phyloP scores from a whole-genome alignment of 805 yeast genomes.

The Wickerhamiella qilinensis region DNA sequence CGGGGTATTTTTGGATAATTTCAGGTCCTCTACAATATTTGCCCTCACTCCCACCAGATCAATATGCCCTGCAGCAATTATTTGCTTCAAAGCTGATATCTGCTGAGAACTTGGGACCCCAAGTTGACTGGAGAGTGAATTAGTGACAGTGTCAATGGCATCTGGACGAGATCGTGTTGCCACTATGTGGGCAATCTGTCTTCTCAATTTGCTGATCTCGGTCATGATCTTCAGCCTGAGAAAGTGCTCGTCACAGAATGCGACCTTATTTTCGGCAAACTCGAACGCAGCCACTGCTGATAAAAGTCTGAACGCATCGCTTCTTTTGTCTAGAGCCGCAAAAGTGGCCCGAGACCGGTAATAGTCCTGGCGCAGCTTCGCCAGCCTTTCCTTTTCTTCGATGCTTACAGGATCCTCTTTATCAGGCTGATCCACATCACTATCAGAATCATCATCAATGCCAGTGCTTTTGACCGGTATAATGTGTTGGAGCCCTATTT shows the following conservation, averaged over 20 bases:
- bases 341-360: constrained; percentile 44
- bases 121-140: constrained; percentile 36
- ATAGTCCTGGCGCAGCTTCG: constrained; percentile 33
- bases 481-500: constrained; percentile 1
- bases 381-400: constrained; percentile 25
- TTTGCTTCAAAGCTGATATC: constrained; percentile 68
- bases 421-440: constrained; percentile 20
- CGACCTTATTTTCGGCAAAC: constrained; percentile 32
- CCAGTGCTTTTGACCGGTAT: background rate
- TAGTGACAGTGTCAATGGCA: constrained; percentile 27
- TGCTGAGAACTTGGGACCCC: constrained; percentile 56
- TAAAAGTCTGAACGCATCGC: constrained; percentile 61
- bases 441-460: constrained; percentile 8
- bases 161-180: constrained; percentile 30
- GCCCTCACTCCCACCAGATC: constrained; percentile 83
- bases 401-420: constrained; percentile 9
- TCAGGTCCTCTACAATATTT: constrained; percentile 52
- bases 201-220: constrained; percentile 67
- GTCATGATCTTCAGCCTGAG: constrained; percentile 68
- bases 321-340: constrained; percentile 47
- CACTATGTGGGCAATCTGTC: constrained; percentile 64
- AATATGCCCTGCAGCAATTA: constrained; percentile 80
- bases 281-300: constrained; percentile 82
- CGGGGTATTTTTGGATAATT: constrained; percentile 38
- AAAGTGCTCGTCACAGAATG: constrained; percentile 45